Evolutionary conservation across 1,284 basidiomycete species (phyloP).

Genomic region (Rhodotorula sp.): DNA sequence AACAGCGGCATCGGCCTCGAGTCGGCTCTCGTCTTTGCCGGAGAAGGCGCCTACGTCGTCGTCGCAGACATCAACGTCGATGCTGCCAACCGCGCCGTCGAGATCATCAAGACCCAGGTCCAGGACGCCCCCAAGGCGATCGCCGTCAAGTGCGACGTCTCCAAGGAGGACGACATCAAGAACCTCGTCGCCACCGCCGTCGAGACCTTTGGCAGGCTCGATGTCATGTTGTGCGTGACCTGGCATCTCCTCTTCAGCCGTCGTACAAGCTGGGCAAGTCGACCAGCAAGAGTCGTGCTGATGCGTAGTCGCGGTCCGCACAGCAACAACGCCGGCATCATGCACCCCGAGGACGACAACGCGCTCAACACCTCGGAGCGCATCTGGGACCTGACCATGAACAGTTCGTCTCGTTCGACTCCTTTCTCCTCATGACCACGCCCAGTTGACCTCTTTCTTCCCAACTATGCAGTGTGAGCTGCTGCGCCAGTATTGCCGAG

Average conservation of each 20-base stretch:
- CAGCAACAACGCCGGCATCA: constrained; percentile 60
- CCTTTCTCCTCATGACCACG: background rate
- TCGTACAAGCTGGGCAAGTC: background rate
- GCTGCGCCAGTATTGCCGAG: background rate
- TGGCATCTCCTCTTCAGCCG: constrained; percentile 6
- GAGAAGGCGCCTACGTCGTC: constrained; percentile 81
- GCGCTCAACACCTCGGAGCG: constrained; percentile 92
- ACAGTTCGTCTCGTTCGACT: constrained; percentile 5
- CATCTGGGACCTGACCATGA: constrained; percentile 54
- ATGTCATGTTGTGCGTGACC: constrained; percentile 72
- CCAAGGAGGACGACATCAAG: constrained; percentile 82
- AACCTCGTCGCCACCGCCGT: constrained; percentile 75
- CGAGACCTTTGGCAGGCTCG: constrained; percentile 79
- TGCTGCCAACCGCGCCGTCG: constrained; percentile 69
- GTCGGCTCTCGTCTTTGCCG: constrained; percentile 85
- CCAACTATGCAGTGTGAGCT: constrained; percentile 1
- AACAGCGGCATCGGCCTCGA: constrained; percentile 81
- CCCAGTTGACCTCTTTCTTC: background rate
- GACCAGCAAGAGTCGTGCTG: background rate
- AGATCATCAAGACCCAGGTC: constrained; percentile 64
- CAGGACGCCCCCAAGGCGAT: constrained; percentile 60
- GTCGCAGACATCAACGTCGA: constrained; percentile 73
- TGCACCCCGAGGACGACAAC: constrained; percentile 91
- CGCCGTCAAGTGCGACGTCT: constrained; percentile 78
- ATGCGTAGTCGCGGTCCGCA: background rate